Percentiles rank a stretch among this genome's conserved stretches.
Evolutionary conservation across 2,329 filamentous ascomycete species (phyloP).

Genomic region (Phoma sp.): DNA sequence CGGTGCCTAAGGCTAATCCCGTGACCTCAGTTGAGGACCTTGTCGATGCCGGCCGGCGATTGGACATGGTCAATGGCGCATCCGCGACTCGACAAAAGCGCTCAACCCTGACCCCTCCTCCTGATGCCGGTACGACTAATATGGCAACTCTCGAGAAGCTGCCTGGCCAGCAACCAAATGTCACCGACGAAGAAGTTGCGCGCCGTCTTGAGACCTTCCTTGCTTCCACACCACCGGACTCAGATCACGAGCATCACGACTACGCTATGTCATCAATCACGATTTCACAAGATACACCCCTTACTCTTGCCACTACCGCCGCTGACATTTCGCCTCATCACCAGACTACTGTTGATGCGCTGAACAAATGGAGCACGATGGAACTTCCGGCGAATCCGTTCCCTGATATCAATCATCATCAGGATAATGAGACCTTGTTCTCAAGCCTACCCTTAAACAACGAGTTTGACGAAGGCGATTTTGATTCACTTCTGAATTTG

Average conservation of each 20-base stretch:
- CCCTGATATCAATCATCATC: slow-evolving; percentile 40
- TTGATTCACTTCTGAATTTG: slow-evolving; percentile 48
- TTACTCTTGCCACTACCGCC: slow-evolving; percentile 14
- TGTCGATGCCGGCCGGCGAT: slow-evolving; percentile 52
- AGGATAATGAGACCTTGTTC: slow-evolving; percentile 44
- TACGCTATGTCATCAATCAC: slow-evolving; percentile 39
- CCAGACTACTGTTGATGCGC: slow-evolving; percentile 2
- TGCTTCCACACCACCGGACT: slow-evolving; percentile 57
- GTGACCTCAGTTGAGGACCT: slow-evolving; percentile 54
- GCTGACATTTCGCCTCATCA: slow-evolving; percentile 1
- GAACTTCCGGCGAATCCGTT: slow-evolving; percentile 28
- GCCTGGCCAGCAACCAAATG: slow-evolving; percentile 30
- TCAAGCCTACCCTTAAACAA: slow-evolving; percentile 44
- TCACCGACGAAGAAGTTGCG: slow-evolving; percentile 56
- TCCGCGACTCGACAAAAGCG: slow-evolving; percentile 22
- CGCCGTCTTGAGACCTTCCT: slow-evolving; percentile 56
- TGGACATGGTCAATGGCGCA: slow-evolving; percentile 39
- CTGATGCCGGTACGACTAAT: slow-evolving; percentile 45
- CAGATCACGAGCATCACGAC: slow-evolving; percentile 43
- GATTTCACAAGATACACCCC: slow-evolving; percentile 32
- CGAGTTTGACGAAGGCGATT: slow-evolving; percentile 49
- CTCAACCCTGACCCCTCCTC: slow-evolving; percentile 49
- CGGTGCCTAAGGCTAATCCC: slow-evolving; percentile 32
- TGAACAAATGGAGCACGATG: slow-evolving; percentile 31
- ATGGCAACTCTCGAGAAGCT: slow-evolving; percentile 43